A percentile compares a stretch with the other conserved stretches of the same genome.
phyloP scores from a whole-genome alignment of 495 filamentous ascomycete genomes.

The Xylaria cubensis region DNA sequence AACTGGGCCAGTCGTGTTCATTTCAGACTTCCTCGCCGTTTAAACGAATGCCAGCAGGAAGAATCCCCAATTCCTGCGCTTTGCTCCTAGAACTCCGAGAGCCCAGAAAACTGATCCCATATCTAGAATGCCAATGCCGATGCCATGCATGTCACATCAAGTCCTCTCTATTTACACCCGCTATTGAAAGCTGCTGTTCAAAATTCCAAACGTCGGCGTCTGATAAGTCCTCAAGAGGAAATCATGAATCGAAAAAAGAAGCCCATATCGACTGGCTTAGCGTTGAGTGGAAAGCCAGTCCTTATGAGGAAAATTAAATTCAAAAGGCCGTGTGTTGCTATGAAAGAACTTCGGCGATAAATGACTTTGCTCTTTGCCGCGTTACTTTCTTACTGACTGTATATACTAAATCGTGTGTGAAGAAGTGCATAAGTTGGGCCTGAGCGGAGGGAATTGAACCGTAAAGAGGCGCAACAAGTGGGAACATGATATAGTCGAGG shows the following conservation, averaged over 20 bases:
- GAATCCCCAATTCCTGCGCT: constrained; percentile 36
- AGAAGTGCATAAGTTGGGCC: constrained; percentile 70
- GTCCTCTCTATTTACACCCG: constrained; percentile 55
- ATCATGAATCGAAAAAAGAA: constrained; percentile 40
- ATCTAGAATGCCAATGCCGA: constrained; percentile 61
- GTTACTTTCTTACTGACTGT: constrained; percentile 69
- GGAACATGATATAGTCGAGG: constrained; percentile 63
- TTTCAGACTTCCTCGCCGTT: constrained; percentile 30
- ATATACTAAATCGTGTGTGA: constrained; percentile 69
- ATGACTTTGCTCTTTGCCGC: constrained; percentile 53
- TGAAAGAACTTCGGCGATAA: constrained; percentile 49
- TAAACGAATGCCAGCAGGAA: constrained; percentile 49
- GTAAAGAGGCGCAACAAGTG: constrained; percentile 66
- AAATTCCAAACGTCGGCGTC: constrained; percentile 39
- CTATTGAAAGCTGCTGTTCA: constrained; percentile 44
- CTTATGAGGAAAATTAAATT: constrained; percentile 21
- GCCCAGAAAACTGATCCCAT: constrained; percentile 49
- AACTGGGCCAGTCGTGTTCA: constrained; percentile 24
- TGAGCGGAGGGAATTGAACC: constrained; percentile 67
- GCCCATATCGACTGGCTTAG: constrained; percentile 14
- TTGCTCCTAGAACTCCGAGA: constrained; percentile 58
- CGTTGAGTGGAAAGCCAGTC: constrained; percentile 7
- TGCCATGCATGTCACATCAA: constrained; percentile 62
- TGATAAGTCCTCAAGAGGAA: constrained; percentile 37
- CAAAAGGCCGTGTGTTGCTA: constrained; percentile 35